phyloP scores from a whole-genome alignment of 345 rosid species.

The Geranium brycei region DNA sequence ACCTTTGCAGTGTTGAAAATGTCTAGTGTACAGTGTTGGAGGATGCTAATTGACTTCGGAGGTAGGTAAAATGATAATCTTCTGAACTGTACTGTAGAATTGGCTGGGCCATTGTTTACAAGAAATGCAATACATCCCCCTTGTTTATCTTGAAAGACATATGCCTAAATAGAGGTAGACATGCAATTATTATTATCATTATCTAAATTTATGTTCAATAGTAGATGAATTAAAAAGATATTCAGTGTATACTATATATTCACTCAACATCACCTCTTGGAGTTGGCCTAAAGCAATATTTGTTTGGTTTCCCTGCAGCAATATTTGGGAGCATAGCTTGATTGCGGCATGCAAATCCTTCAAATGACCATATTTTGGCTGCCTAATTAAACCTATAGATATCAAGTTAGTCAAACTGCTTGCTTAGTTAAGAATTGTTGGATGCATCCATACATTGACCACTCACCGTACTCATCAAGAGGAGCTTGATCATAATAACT shows the following conservation, averaged over 20 bases:
- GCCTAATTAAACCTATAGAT: constrained; percentile 47
- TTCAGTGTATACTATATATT: neutral
- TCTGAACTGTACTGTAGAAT: constrained; percentile 29
- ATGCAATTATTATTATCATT: neutral
- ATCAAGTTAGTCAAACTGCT: neutral
- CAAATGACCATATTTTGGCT: constrained; percentile 83
- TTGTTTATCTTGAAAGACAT: constrained; percentile 39
- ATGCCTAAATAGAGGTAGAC: constrained; percentile 29
- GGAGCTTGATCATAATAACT: constrained; percentile 90
- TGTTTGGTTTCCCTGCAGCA: constrained; percentile 42
- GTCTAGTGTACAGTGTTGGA: constrained; percentile 42
- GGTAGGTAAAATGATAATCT: constrained; percentile 35
- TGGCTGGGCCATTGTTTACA: constrained; percentile 35
- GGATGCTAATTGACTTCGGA: constrained; percentile 57
- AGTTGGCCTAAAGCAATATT: constrained; percentile 44
- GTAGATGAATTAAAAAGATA: too few relatives aligned
- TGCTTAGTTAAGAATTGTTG: neutral
- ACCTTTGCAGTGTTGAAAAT: constrained; percentile 73
- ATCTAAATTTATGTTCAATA: too few relatives aligned
- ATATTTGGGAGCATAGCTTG: constrained; percentile 31
- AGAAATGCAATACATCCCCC: constrained; percentile 75
- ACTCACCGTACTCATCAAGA: constrained; percentile 72
- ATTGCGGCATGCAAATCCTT: constrained; percentile 60
- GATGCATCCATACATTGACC: neutral
- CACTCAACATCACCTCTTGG: constrained; percentile 32